Evolutionary conservation across 1,284 basidiomycete species (phyloP), one percentile per base, ranked within the genome.

Genomic region (Paramarasmius palmivorus): DNA sequence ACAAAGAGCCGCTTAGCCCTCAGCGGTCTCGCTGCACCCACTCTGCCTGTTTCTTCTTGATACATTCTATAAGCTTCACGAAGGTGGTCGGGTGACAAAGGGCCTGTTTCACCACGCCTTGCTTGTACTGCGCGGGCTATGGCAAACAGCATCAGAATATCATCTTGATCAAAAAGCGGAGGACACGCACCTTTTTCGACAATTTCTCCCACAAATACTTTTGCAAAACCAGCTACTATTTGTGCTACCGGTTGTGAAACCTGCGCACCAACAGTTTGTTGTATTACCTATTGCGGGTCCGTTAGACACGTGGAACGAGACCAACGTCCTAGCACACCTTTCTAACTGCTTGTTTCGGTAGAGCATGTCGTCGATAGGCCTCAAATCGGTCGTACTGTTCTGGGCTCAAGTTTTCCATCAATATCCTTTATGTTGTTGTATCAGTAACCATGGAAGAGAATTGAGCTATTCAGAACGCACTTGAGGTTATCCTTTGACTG

Each of bases 141-240:
- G 38, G 26, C 41, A 32, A n/a, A 49, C 46, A 41, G 7, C 6
- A 36, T 26, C 15, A 38, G 10, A 10, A 8, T 23, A 37, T 17
- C 53, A 29, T 23, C 47, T 17, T 34, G 25, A 10, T 17, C 19
- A 2, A 37, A 2, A 4, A 50, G 29, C 20, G 45, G 2, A 12
- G 45, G 2, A 12, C 6, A 63, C 73, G 49, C 52, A 90, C 92
- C 92, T 73, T 89, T 88, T 68, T 95, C 93, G 19, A 95, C 83
- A 4, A 95, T 91, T 68, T 95, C 93, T 2, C 93, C 93, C 8
- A 96, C 91, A 62, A 96, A 96, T 1, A 95, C 92, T 66, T 96
- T 96, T 17, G 82, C 82, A 53, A 95, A 91, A 63, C 93, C 93
- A 6, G 92, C 90, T 0, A 95, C 87, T 34, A 95, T 85, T 63